These are phyloP conservation scores for Globisporangium acanthophoron DNA, from an alignment of 352 stramenopile genomes.

Conservation along the genomic window DNA sequence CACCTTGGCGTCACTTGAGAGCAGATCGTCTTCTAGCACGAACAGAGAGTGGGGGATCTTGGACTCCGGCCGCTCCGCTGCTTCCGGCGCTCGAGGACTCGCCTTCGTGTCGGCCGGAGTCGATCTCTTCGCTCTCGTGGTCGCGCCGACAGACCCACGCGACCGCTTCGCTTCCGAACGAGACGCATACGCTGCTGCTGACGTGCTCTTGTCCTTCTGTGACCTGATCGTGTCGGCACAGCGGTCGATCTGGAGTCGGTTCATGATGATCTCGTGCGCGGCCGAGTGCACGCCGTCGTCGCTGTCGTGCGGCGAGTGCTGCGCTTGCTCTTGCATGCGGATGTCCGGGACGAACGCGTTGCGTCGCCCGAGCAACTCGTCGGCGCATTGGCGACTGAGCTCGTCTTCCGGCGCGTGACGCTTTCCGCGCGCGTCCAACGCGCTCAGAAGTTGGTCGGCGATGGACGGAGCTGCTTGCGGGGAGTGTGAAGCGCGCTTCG, in stretches of 20 bases:
- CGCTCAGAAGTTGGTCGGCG: conserved; percentile 30
- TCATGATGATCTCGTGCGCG: conserved; percentile 43
- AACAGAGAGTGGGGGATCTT: not conserved
- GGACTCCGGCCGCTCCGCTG: not conserved
- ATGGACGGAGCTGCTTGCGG: conserved; percentile 16
- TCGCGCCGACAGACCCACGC: not conserved
- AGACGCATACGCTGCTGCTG: not conserved
- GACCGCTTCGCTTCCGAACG: not conserved
- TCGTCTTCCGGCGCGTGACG: conserved; percentile 20
- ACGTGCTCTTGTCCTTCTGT: not conserved
- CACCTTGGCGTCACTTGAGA: not conserved
- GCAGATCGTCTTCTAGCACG: not conserved
- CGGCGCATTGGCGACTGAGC: conserved; percentile 37
- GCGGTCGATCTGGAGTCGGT: conserved; percentile 40
- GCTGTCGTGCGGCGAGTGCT: not conserved
- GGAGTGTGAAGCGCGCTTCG: no score
- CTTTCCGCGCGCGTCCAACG: conserved; percentile 20
- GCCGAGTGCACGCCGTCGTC: conserved; percentile 12
- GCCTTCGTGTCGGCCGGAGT: not conserved
- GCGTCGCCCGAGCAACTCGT: conserved; percentile 43
- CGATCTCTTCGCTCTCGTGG: not conserved
- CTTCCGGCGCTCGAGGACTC: not conserved
- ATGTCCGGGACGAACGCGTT: conserved; percentile 44
- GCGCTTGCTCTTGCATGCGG: conserved; percentile 2
- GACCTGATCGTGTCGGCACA: conserved; percentile 29